A percentile compares a stretch with the other conserved stretches of the same genome.
phyloP scores from a whole-genome alignment of 179 eudicot species.

The Carnegiea gigantea region DNA sequence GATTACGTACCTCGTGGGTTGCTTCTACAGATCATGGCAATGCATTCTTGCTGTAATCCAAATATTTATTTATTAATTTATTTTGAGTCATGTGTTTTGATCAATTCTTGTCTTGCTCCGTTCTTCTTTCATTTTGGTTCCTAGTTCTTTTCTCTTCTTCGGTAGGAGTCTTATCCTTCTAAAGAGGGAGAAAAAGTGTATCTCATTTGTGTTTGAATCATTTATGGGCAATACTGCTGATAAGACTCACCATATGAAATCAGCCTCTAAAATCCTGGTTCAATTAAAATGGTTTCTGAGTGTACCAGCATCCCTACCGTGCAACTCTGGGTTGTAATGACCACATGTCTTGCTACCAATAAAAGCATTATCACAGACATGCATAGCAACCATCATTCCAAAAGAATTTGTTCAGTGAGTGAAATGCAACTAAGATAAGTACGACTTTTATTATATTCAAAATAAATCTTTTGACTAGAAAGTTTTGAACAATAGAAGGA shows the following conservation, averaged over 20 bases:
- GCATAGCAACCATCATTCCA: background rate
- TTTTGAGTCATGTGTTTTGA: background rate
- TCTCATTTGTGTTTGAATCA: background rate
- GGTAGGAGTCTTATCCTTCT: background rate
- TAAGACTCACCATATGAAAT: background rate
- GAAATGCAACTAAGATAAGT: background rate
- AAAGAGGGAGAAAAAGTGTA: background rate
- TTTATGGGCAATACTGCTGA: background rate
- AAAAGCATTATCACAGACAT: background rate
- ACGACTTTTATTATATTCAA: conserved; percentile 19
- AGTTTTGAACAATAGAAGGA: conserved; percentile 19
- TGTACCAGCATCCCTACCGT: background rate
- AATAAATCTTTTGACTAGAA: conserved; percentile 15
- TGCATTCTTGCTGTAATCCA: background rate
- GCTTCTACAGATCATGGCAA: background rate
- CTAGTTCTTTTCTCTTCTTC: background rate
- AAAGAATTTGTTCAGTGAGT: background rate
- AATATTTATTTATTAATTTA: background rate
- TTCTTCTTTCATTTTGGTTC: background rate
- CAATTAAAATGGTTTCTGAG: background rate
- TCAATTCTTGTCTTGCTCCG: background rate
- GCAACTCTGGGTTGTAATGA: background rate
- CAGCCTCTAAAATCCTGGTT: background rate
- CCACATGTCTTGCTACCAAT: background rate
- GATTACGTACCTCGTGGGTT: background rate